Percentiles rank a stretch among this genome's conserved stretches.
Conservation (phyloP, 2,329 filamentous ascomycete species). For the Grosmannia huntii region DNA sequence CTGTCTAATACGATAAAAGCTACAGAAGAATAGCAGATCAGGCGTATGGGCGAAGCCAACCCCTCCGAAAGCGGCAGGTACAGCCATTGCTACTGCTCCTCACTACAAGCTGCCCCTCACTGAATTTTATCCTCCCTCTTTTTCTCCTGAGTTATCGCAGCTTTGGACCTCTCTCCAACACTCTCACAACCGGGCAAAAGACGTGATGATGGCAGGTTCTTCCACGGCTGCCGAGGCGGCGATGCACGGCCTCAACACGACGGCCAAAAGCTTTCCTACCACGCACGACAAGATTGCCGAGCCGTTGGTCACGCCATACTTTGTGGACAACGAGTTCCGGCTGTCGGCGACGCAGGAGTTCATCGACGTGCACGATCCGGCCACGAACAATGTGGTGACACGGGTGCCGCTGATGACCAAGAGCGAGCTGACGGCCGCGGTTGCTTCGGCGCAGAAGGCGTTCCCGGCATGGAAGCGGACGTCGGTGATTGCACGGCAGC, state of each 20-base stretch:
- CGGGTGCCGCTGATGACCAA: slow-evolving; percentile 73
- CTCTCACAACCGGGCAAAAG: background rate
- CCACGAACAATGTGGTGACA: slow-evolving; percentile 77
- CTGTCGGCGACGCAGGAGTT: slow-evolving; percentile 53
- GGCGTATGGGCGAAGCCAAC: background rate
- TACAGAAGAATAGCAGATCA: too few relatives aligned
- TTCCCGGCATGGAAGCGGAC: slow-evolving; percentile 62
- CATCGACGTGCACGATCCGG: slow-evolving; percentile 70
- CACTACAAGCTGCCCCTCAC: background rate
- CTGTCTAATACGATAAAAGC: background rate
- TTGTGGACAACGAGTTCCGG: slow-evolving; percentile 67
- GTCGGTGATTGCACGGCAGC: slow-evolving; percentile 59
- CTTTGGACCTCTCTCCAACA: background rate
- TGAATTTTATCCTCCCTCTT: background rate
- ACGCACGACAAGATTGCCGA: slow-evolving; percentile 57
- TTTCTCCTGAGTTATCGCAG: background rate
- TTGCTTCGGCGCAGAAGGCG: slow-evolving; percentile 62
- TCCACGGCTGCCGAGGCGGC: background rate
- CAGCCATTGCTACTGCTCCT: background rate
- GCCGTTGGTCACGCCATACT: slow-evolving; percentile 63
- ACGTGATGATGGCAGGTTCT: background rate
- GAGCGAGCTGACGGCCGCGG: slow-evolving; percentile 62
- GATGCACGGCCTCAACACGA: background rate
- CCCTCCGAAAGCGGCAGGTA: background rate
- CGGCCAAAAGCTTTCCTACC: slow-evolving; percentile 46